Evolutionary conservation across 2,329 filamentous ascomycete species (phyloP).

Genomic region (Trichoderma atrobrunneum): DNA sequence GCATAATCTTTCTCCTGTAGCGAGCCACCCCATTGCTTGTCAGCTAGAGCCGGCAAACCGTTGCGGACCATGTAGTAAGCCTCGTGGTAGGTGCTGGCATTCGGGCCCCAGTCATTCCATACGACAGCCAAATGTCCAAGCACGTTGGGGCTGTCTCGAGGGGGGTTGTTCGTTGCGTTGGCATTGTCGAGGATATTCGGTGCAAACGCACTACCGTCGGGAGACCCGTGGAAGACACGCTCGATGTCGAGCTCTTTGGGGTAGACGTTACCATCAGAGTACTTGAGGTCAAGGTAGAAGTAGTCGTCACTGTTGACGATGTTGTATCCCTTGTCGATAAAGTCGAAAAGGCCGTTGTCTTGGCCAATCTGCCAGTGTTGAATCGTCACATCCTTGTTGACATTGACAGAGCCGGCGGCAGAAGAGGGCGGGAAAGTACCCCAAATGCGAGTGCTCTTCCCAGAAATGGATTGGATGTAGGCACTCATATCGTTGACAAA

Average conservation of each 20-base stretch:
- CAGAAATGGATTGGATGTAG: slow-evolving; percentile 43
- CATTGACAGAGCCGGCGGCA: slow-evolving; percentile 13
- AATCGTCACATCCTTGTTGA: slow-evolving; percentile 24
- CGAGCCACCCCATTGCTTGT: slow-evolving; percentile 29
- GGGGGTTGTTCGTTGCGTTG: slow-evolving; percentile 25
- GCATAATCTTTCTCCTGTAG: slow-evolving; percentile 20
- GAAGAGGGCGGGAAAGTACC: slow-evolving; percentile 37
- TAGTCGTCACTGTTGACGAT: slow-evolving; percentile 26
- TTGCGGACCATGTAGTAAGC: slow-evolving; percentile 25
- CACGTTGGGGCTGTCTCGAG: slow-evolving; percentile 20
- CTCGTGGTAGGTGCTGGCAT: slow-evolving; percentile 26
- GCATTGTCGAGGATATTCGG: slow-evolving; percentile 25
- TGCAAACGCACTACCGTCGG: slow-evolving; percentile 23
- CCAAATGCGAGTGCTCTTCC: slow-evolving; percentile 52
- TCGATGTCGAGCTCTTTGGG: slow-evolving; percentile 22
- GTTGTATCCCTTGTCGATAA: slow-evolving; percentile 24
- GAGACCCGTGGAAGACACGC: slow-evolving; percentile 22
- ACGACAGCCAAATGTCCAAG: slow-evolving; percentile 25
- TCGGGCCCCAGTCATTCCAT: slow-evolving; percentile 27
- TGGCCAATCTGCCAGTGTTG: slow-evolving; percentile 26
- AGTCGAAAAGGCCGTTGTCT: slow-evolving; percentile 23
- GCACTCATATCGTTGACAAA: slow-evolving; percentile 45
- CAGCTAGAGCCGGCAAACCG: slow-evolving; percentile 25
- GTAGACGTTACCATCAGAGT: slow-evolving; percentile 26
- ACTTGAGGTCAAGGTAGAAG: slow-evolving; percentile 25